A percentile compares a stretch with the other conserved stretches of the same genome.
phyloP scores from a whole-genome alignment of 176 grass and related monocot genomes.

The Alloteropsis semialata region DNA sequence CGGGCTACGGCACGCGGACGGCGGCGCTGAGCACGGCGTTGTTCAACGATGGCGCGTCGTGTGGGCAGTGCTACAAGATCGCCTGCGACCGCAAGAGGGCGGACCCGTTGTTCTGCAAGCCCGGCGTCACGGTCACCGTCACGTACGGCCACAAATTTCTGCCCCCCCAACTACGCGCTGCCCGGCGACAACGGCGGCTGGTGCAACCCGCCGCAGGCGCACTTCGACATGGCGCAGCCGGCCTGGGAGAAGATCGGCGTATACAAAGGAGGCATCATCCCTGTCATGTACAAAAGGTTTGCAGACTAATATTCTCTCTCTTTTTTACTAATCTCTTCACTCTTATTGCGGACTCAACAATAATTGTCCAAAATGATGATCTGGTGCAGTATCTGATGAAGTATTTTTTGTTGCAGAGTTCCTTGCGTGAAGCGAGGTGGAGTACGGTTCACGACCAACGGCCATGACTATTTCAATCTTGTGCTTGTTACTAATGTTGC shows the following conservation, averaged over 20 bases:
- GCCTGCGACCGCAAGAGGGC: conserved; percentile 36
- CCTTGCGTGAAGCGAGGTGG: conserved; percentile 39
- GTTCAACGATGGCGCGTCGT: conserved; percentile 36
- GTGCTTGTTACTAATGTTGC: conserved; percentile 46
- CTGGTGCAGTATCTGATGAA: too few species aligned
- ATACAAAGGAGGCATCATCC: conserved; percentile 56
- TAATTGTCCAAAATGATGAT: too few species aligned
- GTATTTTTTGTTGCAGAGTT: too few species aligned
- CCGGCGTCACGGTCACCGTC: conserved; percentile 35
- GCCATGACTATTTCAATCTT: conserved; percentile 41
- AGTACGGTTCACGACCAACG: conserved; percentile 48
- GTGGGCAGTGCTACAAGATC: conserved; percentile 63
- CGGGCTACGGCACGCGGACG: conserved; percentile 38
- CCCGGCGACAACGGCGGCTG: conserved; percentile 53
- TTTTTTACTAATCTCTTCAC: too few species aligned
- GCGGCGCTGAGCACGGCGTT: conserved; percentile 54
- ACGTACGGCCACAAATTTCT: conserved; percentile 46
- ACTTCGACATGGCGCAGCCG: conserved; percentile 74
- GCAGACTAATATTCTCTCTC: not conserved
- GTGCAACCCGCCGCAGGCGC: conserved; percentile 52
- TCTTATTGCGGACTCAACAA: too few species aligned
- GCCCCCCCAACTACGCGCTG: conserved; percentile 37
- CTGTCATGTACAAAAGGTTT: conserved; percentile 50
- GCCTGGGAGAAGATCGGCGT: conserved; percentile 58
- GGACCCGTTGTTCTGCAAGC: conserved; percentile 5